These are phyloP conservation scores for Paxillus ammoniavirescens DNA, from an alignment of 768 basidiomycete species.

Conservation along the genomic window DNA sequence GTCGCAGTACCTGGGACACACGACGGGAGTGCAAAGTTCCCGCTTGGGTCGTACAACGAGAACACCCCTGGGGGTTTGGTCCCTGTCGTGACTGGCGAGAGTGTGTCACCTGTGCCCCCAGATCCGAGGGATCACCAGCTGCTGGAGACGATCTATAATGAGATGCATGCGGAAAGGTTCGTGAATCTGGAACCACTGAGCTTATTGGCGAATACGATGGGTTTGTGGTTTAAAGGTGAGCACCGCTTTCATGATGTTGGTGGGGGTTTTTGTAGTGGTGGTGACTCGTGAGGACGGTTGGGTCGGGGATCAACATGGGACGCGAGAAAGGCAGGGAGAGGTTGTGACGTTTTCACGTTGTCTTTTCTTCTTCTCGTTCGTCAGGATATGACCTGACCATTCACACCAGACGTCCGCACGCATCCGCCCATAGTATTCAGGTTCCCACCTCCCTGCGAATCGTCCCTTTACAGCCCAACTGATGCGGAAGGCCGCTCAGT, in stretches of 20 bases:
- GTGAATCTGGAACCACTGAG: conserved; percentile 67
- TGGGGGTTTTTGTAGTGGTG: not conserved
- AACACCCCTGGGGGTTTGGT: not conserved
- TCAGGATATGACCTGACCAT: not conserved
- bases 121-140: conserved; percentile 70
- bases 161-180: conserved; percentile 66
- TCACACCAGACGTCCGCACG: conserved; percentile 54
- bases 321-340: not conserved
- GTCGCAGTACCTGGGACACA: no score
- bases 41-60: not conserved
- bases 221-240: conserved; percentile 62
- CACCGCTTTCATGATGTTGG: conserved; percentile 3
- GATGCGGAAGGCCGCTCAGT: not conserved
- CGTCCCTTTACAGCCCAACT: not conserved
- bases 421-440: conserved; percentile 61
- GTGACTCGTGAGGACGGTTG: not conserved
- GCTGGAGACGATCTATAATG: conserved; percentile 61
- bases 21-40: not conserved
- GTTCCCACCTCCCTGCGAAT: conserved; percentile 48
- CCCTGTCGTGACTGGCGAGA: not conserved
- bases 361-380: not conserved
- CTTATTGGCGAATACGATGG: conserved; percentile 54
- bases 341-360: not conserved
- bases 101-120: conserved; percentile 13
- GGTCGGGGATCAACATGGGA: not conserved